Evolutionary conservation across 75 land plant genomes (phyloP).

Genomic region (Cryptomeria japonica): DNA sequence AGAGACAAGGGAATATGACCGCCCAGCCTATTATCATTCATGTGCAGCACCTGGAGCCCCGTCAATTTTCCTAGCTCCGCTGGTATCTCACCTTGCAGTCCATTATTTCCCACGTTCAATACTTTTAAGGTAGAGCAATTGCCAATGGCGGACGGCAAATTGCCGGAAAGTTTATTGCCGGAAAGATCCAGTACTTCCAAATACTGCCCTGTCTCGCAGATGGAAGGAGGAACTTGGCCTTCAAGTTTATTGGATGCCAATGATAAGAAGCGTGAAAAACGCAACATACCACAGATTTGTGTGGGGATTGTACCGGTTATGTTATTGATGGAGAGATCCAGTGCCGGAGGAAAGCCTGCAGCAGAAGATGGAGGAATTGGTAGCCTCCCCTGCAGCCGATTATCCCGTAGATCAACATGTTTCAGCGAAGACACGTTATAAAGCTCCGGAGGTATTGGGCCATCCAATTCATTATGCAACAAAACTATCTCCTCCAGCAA

Average conservation of each 20-base stretch:
- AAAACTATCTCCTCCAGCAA: not conserved
- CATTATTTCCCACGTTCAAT: not conserved
- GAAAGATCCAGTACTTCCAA: not conserved
- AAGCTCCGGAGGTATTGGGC: not conserved
- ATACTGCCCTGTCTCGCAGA: not conserved
- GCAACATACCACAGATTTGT: not conserved
- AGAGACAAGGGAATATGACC: conserved; percentile 1
- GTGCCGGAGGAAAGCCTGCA: not conserved
- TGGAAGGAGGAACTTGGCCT: not conserved
- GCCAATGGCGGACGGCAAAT: not conserved
- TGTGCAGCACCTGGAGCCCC: not conserved
- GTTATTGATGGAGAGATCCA: not conserved
- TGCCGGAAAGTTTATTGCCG: not conserved
- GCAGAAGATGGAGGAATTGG: not conserved
- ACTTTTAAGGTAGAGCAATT: not conserved
- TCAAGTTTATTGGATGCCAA: not conserved
- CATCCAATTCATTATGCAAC: not conserved
- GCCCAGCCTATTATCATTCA: not conserved
- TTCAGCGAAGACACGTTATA: not conserved
- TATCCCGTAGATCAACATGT: not conserved
- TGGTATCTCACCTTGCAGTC: not conserved
- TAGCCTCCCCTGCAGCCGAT: not conserved
- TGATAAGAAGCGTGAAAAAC: not conserved
- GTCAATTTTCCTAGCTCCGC: not conserved
- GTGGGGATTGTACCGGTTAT: not conserved